Conservation (phyloP, 2,329 filamentous ascomycete genomes). For the Colletotrichum gigasporum region DNA sequence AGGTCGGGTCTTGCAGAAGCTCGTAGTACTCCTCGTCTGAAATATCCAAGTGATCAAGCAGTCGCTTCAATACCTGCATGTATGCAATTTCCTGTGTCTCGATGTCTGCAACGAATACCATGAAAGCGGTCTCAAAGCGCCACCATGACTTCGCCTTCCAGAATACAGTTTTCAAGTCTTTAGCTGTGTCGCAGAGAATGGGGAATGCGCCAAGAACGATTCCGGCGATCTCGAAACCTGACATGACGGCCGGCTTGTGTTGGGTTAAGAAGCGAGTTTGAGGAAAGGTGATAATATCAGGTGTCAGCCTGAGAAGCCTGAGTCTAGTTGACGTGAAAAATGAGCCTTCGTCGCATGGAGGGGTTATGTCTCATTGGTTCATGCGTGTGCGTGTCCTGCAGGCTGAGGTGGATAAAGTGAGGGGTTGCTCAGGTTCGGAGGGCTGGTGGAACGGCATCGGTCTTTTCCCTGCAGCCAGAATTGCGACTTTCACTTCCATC, state of each 20-base stretch:
- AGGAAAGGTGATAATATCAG: no score
- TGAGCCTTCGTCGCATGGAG: background rate
- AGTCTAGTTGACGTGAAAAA: no score
- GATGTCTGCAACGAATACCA: background rate
- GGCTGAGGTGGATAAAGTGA: background rate
- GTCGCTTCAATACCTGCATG: background rate
- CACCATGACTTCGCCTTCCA: slow-evolving; percentile 7
- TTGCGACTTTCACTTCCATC: no score
- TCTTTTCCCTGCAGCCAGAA: no score
- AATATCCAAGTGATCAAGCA: background rate
- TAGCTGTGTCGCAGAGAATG: background rate
- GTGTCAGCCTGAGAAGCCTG: no score
- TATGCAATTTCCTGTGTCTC: slow-evolving; percentile 13
- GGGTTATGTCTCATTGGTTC: background rate
- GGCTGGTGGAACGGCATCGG: no score
- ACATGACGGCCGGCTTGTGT: background rate
- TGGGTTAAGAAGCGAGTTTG: no score
- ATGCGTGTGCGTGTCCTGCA: background rate
- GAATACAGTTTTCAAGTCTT: background rate
- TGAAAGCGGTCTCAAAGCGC: slow-evolving; percentile 4
- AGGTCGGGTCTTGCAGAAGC: background rate
- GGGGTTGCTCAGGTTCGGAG: background rate
- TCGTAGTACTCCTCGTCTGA: background rate
- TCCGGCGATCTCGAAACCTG: slow-evolving; percentile 19
- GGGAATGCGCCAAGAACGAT: slow-evolving; percentile 16